These are phyloP conservation scores for Aspergillus sp. DNA, from an alignment of 2,329 filamentous ascomycete genomes.

Conservation along the genomic window DNA sequence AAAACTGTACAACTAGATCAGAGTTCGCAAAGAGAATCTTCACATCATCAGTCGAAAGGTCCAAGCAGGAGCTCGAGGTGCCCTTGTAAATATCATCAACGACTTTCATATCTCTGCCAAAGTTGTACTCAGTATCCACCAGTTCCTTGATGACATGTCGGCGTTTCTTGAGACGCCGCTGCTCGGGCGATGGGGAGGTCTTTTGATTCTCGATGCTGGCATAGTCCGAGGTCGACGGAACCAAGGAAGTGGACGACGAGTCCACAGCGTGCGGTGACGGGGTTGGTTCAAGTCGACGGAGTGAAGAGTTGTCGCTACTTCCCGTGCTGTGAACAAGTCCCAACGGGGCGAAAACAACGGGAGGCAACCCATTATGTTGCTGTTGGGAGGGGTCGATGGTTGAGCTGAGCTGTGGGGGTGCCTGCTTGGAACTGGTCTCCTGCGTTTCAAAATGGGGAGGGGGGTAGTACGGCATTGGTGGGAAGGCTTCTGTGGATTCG, in stretches of 20 bases:
- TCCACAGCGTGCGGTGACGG: constrained; percentile 27
- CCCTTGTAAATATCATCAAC: constrained; percentile 97
- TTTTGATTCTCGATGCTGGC: constrained; percentile 12
- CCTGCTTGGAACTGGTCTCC: not conserved
- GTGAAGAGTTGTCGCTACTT: constrained; percentile 35
- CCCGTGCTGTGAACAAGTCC: constrained; percentile 20
- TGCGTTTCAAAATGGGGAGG: constrained; percentile 5
- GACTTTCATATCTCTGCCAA: constrained; percentile 93
- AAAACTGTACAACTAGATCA: constrained; percentile 83
- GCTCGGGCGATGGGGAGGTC: constrained; percentile 33
- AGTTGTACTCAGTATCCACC: constrained; percentile 85
- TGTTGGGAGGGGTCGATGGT: too few relatives aligned
- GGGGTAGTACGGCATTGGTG: constrained; percentile 24
- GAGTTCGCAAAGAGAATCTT: constrained; percentile 91
- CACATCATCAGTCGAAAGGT: constrained; percentile 76
- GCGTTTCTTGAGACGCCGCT: constrained; percentile 66
- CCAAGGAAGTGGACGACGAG: constrained; percentile 35
- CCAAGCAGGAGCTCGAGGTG: constrained; percentile 75
- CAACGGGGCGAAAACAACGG: constrained; percentile 10
- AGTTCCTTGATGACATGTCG: constrained; percentile 85
- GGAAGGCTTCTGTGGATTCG: constrained; percentile 11
- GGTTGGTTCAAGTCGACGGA: constrained; percentile 22
- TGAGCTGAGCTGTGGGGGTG: too few relatives aligned
- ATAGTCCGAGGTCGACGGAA: constrained; percentile 24
- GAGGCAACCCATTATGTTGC: too few relatives aligned